These are phyloP conservation scores for Endothia cerciana DNA, from an alignment of 2,329 filamentous ascomycete species.

Conservation along the genomic window DNA sequence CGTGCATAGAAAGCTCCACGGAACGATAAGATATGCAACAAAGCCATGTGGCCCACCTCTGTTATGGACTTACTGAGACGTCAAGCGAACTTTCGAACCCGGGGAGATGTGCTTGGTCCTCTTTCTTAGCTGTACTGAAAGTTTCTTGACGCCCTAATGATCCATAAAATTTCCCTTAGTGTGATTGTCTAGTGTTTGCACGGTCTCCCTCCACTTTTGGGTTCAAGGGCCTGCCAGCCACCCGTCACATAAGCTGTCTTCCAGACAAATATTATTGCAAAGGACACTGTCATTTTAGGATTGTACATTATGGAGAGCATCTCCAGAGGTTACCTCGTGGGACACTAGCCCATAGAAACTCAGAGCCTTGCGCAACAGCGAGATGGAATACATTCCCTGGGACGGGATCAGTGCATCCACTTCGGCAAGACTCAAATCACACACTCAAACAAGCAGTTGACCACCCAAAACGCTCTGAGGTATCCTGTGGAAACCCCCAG, in stretches of 20 bases:
- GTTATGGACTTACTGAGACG: background rate
- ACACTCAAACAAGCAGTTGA: background rate
- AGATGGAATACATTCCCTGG: too few relatives aligned
- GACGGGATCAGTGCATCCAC: background rate
- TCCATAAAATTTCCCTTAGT: too few relatives aligned
- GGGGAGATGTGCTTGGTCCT: background rate
- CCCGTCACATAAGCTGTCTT: background rate
- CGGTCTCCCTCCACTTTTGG: too few relatives aligned
- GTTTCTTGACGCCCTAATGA: too few relatives aligned
- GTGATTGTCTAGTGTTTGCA: too few relatives aligned
- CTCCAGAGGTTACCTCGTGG: too few relatives aligned
- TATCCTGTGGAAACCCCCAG: background rate
- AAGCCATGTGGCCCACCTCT: background rate
- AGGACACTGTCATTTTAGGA: background rate
- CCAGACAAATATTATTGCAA: background rate
- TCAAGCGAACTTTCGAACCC: background rate
- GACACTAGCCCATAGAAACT: too few relatives aligned
- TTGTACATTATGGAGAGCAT: too few relatives aligned
- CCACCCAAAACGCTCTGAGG: background rate
- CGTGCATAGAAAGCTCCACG: background rate
- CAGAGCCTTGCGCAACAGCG: too few relatives aligned
- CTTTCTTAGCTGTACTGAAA: too few relatives aligned
- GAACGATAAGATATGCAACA: background rate
- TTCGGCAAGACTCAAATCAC: background rate
- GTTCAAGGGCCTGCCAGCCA: too few relatives aligned